Evolutionary conservation across 2,329 filamentous ascomycete genomes (phyloP).

Genomic region (Phaeosphaeriaceae sp.): DNA sequence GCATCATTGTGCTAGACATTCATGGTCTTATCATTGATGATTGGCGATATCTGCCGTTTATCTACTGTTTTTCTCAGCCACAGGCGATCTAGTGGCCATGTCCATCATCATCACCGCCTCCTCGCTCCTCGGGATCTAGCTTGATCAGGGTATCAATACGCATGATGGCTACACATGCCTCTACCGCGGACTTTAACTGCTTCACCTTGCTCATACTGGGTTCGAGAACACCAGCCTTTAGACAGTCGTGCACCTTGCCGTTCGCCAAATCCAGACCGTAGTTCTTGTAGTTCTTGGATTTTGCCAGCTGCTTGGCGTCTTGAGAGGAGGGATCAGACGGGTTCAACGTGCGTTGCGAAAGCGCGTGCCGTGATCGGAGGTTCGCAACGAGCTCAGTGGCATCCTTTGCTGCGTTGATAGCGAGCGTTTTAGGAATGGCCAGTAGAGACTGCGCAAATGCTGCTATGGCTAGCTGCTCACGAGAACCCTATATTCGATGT

Average conservation of each 20-base stretch:
- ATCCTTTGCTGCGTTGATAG: conserved; percentile 96
- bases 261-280: conserved; percentile 91
- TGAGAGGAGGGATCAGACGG: conserved; percentile 71
- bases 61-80: not conserved
- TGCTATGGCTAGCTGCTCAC: conserved; percentile 96
- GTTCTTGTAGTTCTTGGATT: conserved; percentile 98
- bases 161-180: conserved; percentile 99
- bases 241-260: conserved; percentile 88
- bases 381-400: conserved; percentile 94
- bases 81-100: conserved; percentile 71
- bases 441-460: conserved; percentile 96
- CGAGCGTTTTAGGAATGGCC: conserved; percentile 92
- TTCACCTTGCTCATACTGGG: conserved; percentile 98
- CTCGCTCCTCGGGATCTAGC: conserved; percentile 85
- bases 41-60: not conserved
- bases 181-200: conserved; percentile 97
- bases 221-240: conserved; percentile 95
- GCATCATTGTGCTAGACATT: not conserved
- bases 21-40: not conserved
- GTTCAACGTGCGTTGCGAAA: conserved; percentile 79
- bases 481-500: conserved; percentile 66
- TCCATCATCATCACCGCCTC: conserved; percentile 75
- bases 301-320: conserved; percentile 86
- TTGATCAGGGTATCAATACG: conserved; percentile 98
- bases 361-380: conserved; percentile 89